Conservation (phyloP, 2,329 filamentous ascomycete genomes). For the Aspergillus texensis region DNA sequence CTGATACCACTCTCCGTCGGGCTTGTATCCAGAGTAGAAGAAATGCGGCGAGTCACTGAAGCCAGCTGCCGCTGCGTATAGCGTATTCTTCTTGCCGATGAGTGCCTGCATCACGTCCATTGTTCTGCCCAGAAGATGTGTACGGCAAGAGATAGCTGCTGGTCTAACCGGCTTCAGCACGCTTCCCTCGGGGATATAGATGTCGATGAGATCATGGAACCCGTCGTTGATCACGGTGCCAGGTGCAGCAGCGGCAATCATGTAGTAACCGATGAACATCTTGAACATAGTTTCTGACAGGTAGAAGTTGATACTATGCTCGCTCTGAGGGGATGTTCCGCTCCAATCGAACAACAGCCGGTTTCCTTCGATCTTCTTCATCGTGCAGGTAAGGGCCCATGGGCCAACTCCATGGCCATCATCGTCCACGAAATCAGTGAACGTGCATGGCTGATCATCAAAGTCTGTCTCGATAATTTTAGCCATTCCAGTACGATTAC, state of each 20-base stretch:
- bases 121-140: constrained; percentile 51
- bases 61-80: constrained; percentile 52
- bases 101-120: constrained; percentile 56
- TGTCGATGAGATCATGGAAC: constrained; percentile 54
- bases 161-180: constrained; percentile 52
- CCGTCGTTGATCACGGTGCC: constrained; percentile 55
- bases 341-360: constrained; percentile 53
- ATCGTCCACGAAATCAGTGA: constrained; percentile 55
- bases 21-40: constrained; percentile 55
- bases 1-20: constrained; percentile 52
- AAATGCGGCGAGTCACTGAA: constrained; percentile 56
- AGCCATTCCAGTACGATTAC: constrained; percentile 49
- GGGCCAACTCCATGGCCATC: constrained; percentile 51
- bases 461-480: constrained; percentile 52
- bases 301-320: constrained; percentile 53
- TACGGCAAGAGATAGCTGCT: constrained; percentile 52
- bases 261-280: constrained; percentile 53
- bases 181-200: constrained; percentile 49
- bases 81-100: constrained; percentile 51
- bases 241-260: constrained; percentile 53
- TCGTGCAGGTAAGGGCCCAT: constrained; percentile 52
- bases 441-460: constrained; percentile 44
- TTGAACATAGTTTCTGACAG: constrained; percentile 55
- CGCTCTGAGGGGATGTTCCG: constrained; percentile 52
- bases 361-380: constrained; percentile 46